Evolutionary conservation across 2,329 filamentous ascomycete genomes (phyloP).

Genomic region (Hypomyces perniciosus): DNA sequence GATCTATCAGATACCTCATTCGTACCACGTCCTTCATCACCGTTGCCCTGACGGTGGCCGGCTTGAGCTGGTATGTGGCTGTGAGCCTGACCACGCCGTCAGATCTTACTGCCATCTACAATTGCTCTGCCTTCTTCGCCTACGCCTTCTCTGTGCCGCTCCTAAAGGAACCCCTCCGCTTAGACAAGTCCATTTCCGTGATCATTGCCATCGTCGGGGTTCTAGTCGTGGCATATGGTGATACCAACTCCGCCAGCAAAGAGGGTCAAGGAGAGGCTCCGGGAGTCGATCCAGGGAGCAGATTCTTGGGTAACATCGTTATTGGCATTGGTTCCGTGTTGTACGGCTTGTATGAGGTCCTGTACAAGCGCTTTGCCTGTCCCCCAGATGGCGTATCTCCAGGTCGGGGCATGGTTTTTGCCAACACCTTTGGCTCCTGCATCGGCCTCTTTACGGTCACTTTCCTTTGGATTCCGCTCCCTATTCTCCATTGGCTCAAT

Average conservation of each 20-base stretch:
- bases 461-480: conserved; percentile 88
- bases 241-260: conserved; percentile 44
- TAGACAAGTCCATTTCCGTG: conserved; percentile 83
- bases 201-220: conserved; percentile 83
- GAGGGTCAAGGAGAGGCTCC: conserved; percentile 40
- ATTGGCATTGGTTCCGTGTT: conserved; percentile 87
- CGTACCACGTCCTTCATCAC: conserved; percentile 78
- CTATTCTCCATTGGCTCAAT: conserved; percentile 71
- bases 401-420: conserved; percentile 89
- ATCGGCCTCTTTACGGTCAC: conserved; percentile 81
- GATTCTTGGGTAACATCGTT: conserved; percentile 80
- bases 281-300: conserved; percentile 49
- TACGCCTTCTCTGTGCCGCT: conserved; percentile 94
- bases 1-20: conserved; percentile 58
- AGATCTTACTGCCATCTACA: conserved; percentile 97
- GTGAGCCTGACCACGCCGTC: conserved; percentile 89
- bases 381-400: conserved; percentile 83
- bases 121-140: conserved; percentile 97
- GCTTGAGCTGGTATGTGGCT: conserved; percentile 91
- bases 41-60: conserved; percentile 79
- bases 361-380: conserved; percentile 91
- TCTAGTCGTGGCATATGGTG: conserved; percentile 91
- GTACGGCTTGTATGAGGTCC: conserved; percentile 93
- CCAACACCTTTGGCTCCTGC: conserved; percentile 82
- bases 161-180: conserved; percentile 73